Conservation (phyloP, 2,329 filamentous ascomycete genomes). For the Elsinoe batatas region DNA sequence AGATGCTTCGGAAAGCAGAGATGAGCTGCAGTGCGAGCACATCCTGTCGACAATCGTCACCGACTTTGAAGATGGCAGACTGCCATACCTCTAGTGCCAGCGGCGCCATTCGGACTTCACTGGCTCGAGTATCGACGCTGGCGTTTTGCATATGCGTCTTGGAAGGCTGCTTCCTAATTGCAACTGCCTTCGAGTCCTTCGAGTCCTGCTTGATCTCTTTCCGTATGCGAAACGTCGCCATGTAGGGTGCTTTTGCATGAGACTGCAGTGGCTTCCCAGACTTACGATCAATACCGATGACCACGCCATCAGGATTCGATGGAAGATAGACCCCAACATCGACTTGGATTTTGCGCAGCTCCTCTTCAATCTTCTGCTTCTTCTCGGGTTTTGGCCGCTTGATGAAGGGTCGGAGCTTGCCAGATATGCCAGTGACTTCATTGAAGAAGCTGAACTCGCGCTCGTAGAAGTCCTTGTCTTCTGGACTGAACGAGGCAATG, state of each 20-base stretch:
- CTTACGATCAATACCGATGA: slow-evolving; percentile 95
- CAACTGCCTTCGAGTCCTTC: background rate
- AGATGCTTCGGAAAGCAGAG: slow-evolving; percentile 91
- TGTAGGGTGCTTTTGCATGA: slow-evolving; percentile 96
- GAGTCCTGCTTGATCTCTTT: slow-evolving; percentile 52
- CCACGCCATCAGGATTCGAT: slow-evolving; percentile 91
- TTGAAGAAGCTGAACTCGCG: slow-evolving; percentile 97
- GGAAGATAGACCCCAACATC: slow-evolving; percentile 96
- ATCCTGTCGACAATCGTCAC: slow-evolving; percentile 95
- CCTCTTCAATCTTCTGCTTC: slow-evolving; percentile 98
- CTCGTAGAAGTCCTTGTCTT: slow-evolving; percentile 80
- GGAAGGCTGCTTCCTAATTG: slow-evolving; percentile 3
- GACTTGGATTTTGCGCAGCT: slow-evolving; percentile 92
- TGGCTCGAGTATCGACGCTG: slow-evolving; percentile 1
- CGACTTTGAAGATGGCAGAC: slow-evolving; percentile 98
- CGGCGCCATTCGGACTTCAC: slow-evolving; percentile 29
- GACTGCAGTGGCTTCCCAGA: slow-evolving; percentile 95
- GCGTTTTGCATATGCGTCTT: background rate
- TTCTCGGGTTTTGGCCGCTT: slow-evolving; percentile 91
- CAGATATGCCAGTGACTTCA: slow-evolving; percentile 89
- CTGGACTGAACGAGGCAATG: slow-evolving; percentile 66
- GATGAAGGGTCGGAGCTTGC: slow-evolving; percentile 88
- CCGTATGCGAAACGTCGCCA: slow-evolving; percentile 96
- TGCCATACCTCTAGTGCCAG: slow-evolving; percentile 88
- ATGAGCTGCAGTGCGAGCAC: slow-evolving; percentile 97